phyloP scores from a whole-genome alignment of 331 rosid species.

The Malus hybrid region DNA sequence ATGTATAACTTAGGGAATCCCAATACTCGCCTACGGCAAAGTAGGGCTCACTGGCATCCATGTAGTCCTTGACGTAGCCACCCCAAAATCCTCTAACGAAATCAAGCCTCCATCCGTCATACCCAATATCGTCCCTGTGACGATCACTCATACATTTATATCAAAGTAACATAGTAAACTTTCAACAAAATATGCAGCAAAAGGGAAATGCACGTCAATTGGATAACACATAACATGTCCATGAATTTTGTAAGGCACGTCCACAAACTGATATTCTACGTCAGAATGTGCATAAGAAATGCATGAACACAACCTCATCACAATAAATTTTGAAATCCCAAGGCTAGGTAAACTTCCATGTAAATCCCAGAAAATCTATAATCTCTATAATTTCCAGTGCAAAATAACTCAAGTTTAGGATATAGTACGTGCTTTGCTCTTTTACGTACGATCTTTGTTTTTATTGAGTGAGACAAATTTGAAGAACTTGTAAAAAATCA shows the following conservation, averaged over 20 bases:
- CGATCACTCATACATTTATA: background rate
- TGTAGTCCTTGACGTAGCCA: slow-evolving; percentile 89
- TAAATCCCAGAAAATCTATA: background rate
- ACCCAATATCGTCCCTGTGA: slow-evolving; percentile 85
- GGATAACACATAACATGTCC: background rate
- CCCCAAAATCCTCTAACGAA: slow-evolving; percentile 99
- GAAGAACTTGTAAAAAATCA: background rate
- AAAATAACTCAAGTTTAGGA: background rate
- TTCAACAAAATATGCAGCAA: background rate
- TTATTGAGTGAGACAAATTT: background rate
- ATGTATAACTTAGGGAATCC: slow-evolving; percentile 96
- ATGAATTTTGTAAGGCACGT: background rate
- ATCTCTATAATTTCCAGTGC: background rate
- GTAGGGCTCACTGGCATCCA: slow-evolving; percentile 72
- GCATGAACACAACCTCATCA: background rate
- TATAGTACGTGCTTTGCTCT: background rate
- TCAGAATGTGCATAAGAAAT: background rate
- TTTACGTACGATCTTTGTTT: background rate
- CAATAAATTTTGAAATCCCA: background rate
- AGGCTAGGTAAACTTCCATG: background rate
- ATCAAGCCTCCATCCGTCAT: slow-evolving; percentile 99
- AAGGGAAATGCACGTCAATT: background rate
- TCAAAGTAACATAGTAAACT: background rate
- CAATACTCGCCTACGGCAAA: slow-evolving; percentile 90
- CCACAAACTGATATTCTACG: background rate